A percentile compares a stretch with the other conserved stretches of the same genome.
These are phyloP conservation scores for Xylaria sp. DNA, from an alignment of 2,329 filamentous ascomycete species.

Conservation along the genomic window DNA sequence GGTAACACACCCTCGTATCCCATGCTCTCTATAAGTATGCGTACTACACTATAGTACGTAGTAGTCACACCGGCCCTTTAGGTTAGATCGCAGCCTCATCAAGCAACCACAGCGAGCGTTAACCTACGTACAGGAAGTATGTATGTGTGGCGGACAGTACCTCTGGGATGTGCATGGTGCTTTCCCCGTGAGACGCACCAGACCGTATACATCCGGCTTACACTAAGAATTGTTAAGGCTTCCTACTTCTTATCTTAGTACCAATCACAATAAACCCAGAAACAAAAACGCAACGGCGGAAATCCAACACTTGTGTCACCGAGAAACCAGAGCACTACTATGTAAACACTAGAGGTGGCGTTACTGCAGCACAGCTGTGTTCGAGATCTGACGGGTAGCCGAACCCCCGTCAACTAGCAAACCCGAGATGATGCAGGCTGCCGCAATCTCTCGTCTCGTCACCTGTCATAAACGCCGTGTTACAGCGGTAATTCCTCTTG, in stretches of 20 bases:
- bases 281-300: not conserved
- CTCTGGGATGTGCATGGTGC: not conserved
- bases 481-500: not conserved
- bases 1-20: not conserved
- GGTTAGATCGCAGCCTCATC: not conserved
- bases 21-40: not conserved
- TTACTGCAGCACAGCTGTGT: slow-evolving; percentile 4
- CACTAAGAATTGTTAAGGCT: not conserved
- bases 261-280: not conserved
- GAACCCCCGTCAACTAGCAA: slow-evolving; percentile 13
- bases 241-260: not conserved
- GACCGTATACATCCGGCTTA: not conserved
- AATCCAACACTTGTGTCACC: slow-evolving; percentile 6
- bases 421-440: slow-evolving; percentile 27
- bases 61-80: not conserved
- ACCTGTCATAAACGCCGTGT: not conserved
- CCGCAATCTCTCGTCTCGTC: slow-evolving; percentile 2
- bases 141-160: not conserved
- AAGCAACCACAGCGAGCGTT: not conserved
- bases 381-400: slow-evolving; percentile 19
- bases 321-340: not conserved
- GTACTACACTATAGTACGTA: no score
- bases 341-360: not conserved
- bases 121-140: not conserved
- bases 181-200: slow-evolving; percentile 4